Evolutionary conservation across 108 stramenopile species (phyloP).

Genomic region (Cyclotella kingstonii): DNA sequence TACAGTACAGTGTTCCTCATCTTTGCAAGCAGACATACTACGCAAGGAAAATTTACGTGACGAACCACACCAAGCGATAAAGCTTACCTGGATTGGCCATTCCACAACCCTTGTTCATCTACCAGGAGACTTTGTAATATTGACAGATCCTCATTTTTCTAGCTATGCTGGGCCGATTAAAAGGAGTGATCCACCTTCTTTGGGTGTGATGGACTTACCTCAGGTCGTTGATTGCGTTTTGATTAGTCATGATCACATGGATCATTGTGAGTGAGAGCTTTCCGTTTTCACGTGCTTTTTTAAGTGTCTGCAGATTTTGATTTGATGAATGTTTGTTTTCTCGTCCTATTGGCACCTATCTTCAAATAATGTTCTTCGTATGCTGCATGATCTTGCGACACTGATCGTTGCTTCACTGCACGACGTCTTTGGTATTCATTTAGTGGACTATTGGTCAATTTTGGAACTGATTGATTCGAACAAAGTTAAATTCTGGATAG

Average conservation of each 20-base stretch:
- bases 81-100: constrained; percentile 84
- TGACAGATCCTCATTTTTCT: constrained; percentile 81
- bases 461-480: constrained; percentile 45
- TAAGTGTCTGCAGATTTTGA: background rate
- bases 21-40: background rate
- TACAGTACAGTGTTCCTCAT: too few species aligned
- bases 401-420: too few species aligned
- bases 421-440: too few species aligned
- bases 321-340: background rate
- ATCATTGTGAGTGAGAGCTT: constrained; percentile 48
- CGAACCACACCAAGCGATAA: constrained; percentile 27
- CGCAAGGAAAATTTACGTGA: constrained; percentile 2
- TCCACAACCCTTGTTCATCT: constrained; percentile 64
- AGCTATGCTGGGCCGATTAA: constrained; percentile 58
- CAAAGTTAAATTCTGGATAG: constrained; percentile 62
- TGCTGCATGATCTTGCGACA: too few species aligned
- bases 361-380: too few species aligned
- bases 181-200: constrained; percentile 57
- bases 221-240: constrained; percentile 63
- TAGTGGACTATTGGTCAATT: constrained; percentile 59
- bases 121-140: constrained; percentile 54
- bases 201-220: constrained; percentile 51
- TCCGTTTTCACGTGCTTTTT: background rate
- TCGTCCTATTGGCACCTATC: background rate
- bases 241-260: constrained; percentile 89